Percentiles rank a stretch among this genome's conserved stretches.
phyloP scores from a whole-genome alignment of 75 land plant species.

The Cunninghamia lanceolata region DNA sequence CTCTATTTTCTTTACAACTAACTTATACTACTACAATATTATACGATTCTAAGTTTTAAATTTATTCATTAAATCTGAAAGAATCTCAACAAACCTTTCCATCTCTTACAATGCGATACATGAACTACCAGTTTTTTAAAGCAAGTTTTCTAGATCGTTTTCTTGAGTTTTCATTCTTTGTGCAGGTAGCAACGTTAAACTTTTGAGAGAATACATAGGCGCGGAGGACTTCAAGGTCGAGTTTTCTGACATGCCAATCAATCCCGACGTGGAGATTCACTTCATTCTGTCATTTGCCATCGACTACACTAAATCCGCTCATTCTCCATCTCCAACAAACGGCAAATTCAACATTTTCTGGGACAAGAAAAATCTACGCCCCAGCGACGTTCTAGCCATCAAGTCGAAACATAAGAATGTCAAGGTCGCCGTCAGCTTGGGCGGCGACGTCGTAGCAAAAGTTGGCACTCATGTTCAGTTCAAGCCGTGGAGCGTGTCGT shows the following conservation, averaged over 20 bases:
- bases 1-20: too few species aligned
- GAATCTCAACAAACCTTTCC: too few species aligned
- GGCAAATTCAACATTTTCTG: slow-evolving; percentile 9
- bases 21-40: too few species aligned
- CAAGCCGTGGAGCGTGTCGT: background rate
- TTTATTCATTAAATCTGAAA: too few species aligned
- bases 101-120: too few species aligned
- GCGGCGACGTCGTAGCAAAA: slow-evolving; percentile 2
- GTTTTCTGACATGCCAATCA: background rate
- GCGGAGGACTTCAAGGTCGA: background rate
- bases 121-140: background rate
- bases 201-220: background rate
- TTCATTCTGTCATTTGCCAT: slow-evolving; percentile 13
- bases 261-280: background rate
- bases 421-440: slow-evolving; percentile 12
- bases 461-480: slow-evolving; percentile 3
- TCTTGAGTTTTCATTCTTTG: too few species aligned
- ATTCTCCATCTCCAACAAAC: slow-evolving; percentile 9
- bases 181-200: too few species aligned
- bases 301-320: background rate
- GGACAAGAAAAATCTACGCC: background rate
- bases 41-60: too few species aligned
- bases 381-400: background rate
- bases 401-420: background rate
- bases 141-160: too few species aligned